Conservation (phyloP, 345 rosid genomes). For the Hibiscus trionum region DNA sequence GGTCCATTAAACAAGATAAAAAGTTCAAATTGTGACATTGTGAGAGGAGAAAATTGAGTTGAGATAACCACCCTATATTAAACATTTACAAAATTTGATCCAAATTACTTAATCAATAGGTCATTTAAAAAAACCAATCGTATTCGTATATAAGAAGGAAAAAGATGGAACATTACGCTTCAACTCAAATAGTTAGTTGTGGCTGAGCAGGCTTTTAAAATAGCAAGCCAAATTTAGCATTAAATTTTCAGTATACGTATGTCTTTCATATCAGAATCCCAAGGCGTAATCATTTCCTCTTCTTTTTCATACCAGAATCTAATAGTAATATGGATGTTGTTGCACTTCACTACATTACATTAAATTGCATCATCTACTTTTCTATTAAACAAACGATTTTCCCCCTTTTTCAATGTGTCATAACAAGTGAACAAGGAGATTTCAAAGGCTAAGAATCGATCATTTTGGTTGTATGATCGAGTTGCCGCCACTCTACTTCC, state of each 20-base stretch:
- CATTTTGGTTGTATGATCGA: not conserved
- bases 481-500: conserved; percentile 27
- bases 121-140: no score
- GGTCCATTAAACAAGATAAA: no score
- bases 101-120: no score
- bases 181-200: not conserved
- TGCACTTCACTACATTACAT: not conserved
- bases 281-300: not conserved
- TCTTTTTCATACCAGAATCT: conserved; percentile 4
- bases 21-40: no score
- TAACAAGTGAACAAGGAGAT: not conserved
- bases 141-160: not conserved
- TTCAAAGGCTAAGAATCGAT: not conserved
- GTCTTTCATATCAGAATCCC: not conserved
- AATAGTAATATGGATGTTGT: not conserved
- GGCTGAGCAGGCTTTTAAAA: not conserved
- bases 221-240: not conserved
- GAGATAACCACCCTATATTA: no score
- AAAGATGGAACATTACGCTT: not conserved
- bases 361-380: not conserved
- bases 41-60: no score
- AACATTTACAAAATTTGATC: no score
- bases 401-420: no score
- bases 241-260: no score
- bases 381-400: conserved; percentile 9